Base-by-base conservation (phyloP, 148 eudicot species). In the Heliosperma pusillum region DNA sequence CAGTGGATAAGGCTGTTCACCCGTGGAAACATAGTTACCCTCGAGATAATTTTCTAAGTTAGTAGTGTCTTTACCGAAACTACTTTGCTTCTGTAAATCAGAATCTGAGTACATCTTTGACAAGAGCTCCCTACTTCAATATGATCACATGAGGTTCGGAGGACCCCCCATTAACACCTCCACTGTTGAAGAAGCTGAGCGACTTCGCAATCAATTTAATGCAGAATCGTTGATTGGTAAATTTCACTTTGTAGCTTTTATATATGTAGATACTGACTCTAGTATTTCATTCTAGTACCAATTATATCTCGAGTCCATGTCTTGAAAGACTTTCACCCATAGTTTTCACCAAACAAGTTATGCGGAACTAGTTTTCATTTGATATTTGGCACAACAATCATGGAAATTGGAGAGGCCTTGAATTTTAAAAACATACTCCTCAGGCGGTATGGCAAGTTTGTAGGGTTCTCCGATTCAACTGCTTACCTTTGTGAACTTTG, bases 81-180 rank as follows among this genome's bases (percentile, higher is more conserved):
- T 72, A 58, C 12, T 53, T 71, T 50, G 70, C 22, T 73, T 42
- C 27, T 40, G 29, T 27, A 58, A 58, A 22, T 71, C 83, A 90
- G 97, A 90, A 77, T 55, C 84, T 15, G 89, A 84, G 40, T 93
- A 86, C 65, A 74, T 84, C 75, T 93, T 93, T 82, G 90, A 93
- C 77, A 80, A 79, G 78, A 75, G 76, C 64, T 86, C 85, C 58
- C 72, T 93, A 70, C 83, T 81, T 75, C 82, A 58, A 13, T 93
- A 90, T 77, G 87, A 90, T 78, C 93, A 86, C 80, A 93, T 86
- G 93, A 89, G 86, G 82, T 88, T 89, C 75, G 95, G 91, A 55
- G 97, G 96, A 17, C 87, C 96, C 7, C 96, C 96, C 76, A 83
- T 89, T 47, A 81, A 73, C 47, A 76, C 88, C 16, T 69, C 83